These are phyloP conservation scores for Fomes fomentarius DNA, from an alignment of 1,284 basidiomycete species.

Conservation along the genomic window DNA sequence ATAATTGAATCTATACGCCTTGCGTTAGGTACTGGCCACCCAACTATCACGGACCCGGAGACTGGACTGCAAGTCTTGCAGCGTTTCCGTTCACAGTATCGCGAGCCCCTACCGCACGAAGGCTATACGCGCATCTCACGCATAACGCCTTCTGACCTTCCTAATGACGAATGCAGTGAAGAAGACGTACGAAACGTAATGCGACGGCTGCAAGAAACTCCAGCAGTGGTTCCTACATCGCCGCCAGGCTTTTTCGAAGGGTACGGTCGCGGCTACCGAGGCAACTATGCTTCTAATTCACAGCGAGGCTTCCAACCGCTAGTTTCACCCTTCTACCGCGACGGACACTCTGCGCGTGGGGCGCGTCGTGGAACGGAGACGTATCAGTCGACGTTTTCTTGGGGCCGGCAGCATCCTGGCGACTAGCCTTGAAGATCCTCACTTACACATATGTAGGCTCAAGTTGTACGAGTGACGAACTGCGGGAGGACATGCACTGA, in stretches of 20 bases:
- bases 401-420: constrained; percentile 7
- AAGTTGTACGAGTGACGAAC: too few relatives aligned
- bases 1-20: neutral
- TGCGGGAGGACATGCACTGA: too few relatives aligned
- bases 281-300: neutral
- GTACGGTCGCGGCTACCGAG: constrained; percentile 1
- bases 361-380: neutral
- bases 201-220: constrained; percentile 49
- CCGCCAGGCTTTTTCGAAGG: neutral
- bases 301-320: constrained; percentile 6
- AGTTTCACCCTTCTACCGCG: neutral
- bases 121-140: constrained; percentile 62
- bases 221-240: constrained; percentile 16
- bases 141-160: constrained; percentile 54
- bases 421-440: too few relatives aligned
- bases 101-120: constrained; percentile 55
- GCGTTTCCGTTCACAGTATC: constrained; percentile 61
- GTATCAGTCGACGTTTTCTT: constrained; percentile 4
- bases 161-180: constrained; percentile 48
- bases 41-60: constrained; percentile 64
- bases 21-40: constrained; percentile 70
- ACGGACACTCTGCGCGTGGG: constrained; percentile 1
- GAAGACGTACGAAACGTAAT: constrained; percentile 56
- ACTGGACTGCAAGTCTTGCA: constrained; percentile 59
- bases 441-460: too few relatives aligned